Evolutionary conservation across 495 filamentous ascomycete species (phyloP), one percentile per base, ranked within the genome.

Genomic region (Hypomontagnella submonticulosa): DNA sequence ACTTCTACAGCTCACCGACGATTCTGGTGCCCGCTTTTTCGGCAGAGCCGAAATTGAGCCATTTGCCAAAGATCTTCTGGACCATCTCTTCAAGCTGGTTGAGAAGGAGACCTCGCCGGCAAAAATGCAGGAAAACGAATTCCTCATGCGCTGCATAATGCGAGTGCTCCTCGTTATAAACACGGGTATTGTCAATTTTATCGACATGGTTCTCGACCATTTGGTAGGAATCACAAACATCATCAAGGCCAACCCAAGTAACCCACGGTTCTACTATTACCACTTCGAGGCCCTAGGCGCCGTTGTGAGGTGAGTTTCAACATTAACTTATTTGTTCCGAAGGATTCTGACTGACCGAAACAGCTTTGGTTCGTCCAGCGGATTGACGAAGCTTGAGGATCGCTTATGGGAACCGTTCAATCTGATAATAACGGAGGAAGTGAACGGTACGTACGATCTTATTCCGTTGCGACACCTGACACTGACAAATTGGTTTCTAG

Each of bases 71-170:
- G 90, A 95, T 63, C 83, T 99, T 11, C 78, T 98, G 30, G 84
- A 92, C 60, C 95, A 98, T 69, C 85, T 98, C n/a, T 98, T 99
- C 81, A 85, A 84, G 41, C 80, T 99, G 12, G 92, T 99, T 57
- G 88, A 94, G 64, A 89, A 88, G 60, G 88, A 96, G 62, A 78
- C 81, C 0, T 88, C 88, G 8, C 89, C 96, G 16, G 86, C 94
- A 66, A 98, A 97, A 82, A 87, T 98, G 57, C 95, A 98, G 73
- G 96, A 99, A 77, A 98, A 99, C 71, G 96, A 99, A 73, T 99
- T 97, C 74, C 77, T 99, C 63, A 97, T 99, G 93, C 89, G 90
- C 53, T 98, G 96, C 75, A 90, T 97, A 23, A 99, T 99, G 96
- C 85, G 96, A 51, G 92, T 98, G 7, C 80, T 99, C 57, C 91